phyloP scores from a whole-genome alignment of 2,329 filamentous ascomycete genomes.

The Leptoxyphium fumago region DNA sequence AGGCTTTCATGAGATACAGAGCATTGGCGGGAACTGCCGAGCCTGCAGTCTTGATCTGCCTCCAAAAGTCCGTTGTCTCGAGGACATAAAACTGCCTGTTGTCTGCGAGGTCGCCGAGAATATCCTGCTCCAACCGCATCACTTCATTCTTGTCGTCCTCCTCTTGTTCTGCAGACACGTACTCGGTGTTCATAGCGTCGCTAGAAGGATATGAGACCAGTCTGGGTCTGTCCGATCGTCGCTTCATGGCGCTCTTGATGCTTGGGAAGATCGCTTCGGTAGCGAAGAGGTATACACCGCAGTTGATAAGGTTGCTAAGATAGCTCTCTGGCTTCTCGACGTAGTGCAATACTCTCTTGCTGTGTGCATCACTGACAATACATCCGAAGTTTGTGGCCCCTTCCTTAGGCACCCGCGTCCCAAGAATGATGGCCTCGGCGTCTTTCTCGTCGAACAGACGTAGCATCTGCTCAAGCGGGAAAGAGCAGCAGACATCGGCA shows the following conservation, averaged over 20 bases:
- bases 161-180: constrained; percentile 43
- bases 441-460: constrained; percentile 87
- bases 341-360: constrained; percentile 91
- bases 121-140: constrained; percentile 91
- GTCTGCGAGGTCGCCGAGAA: constrained; percentile 86
- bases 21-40: constrained; percentile 95
- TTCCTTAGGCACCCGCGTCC: constrained; percentile 80
- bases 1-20: constrained; percentile 87
- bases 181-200: constrained; percentile 65
- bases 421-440: constrained; percentile 90
- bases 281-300: constrained; percentile 93
- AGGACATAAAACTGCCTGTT: constrained; percentile 97
- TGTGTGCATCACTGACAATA: constrained; percentile 88
- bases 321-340: constrained; percentile 97
- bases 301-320: constrained; percentile 98
- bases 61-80: constrained; percentile 99
- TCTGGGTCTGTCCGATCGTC: constrained; percentile 77
- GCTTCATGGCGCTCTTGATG: constrained; percentile 89
- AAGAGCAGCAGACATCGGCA: constrained; percentile 96
- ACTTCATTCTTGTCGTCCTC: constrained; percentile 71
- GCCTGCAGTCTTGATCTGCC: constrained; percentile 97
- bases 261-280: constrained; percentile 94
- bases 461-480: constrained; percentile 91
- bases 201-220: constrained; percentile 91
- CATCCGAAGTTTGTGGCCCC: constrained; percentile 94